Percentiles rank a stretch among this genome's conserved stretches.
phyloP scores from a whole-genome alignment of 768 basidiomycete species.

The Pholiota molesta region DNA sequence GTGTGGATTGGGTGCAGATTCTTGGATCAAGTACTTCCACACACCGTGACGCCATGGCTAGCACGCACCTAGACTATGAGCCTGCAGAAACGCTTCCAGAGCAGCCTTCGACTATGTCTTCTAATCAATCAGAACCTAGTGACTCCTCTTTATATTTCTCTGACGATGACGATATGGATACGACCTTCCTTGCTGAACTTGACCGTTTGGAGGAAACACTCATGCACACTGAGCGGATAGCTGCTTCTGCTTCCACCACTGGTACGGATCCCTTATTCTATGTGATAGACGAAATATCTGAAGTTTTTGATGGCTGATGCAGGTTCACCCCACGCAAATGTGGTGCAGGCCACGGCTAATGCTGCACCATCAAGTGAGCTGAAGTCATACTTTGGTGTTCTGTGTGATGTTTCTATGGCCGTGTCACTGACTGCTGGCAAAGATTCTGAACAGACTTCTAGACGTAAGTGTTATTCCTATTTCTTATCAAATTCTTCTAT shows the following conservation, averaged over 20 bases:
- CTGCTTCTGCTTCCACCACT: background rate
- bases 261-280: background rate
- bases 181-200: constrained; percentile 42
- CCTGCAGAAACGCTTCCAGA: constrained; percentile 2
- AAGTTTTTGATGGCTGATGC: background rate
- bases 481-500: background rate
- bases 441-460: constrained; percentile 2
- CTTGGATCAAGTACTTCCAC: constrained; percentile 24
- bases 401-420: background rate
- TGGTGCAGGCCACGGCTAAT: background rate
- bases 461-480: background rate
- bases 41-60: background rate
- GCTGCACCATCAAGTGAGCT: constrained; percentile 6
- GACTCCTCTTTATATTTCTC: constrained; percentile 24
- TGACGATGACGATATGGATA: constrained; percentile 35
- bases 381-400: background rate
- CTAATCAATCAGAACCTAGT: background rate
- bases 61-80: constrained; percentile 2
- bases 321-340: background rate
- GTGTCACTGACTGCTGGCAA: background rate
- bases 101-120: background rate
- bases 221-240: background rate
- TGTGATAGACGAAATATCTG: background rate
- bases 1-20: constrained; percentile 48
- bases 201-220: constrained; percentile 46